Percentiles rank a stretch among this genome's conserved stretches.
phyloP scores from a whole-genome alignment of 306 rosid species.

The Dalbergia cultrata region DNA sequence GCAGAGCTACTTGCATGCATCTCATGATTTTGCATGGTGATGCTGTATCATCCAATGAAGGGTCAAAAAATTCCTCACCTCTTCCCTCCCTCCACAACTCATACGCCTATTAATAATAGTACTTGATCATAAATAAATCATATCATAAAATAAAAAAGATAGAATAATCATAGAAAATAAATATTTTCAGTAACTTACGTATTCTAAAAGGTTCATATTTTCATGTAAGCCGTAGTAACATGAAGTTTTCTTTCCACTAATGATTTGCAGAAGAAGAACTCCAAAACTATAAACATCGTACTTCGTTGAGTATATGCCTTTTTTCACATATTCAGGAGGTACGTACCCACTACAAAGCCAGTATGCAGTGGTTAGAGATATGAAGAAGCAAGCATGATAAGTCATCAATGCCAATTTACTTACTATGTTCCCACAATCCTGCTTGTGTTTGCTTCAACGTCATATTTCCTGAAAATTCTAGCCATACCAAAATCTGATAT shows the following conservation, averaged over 20 bases:
- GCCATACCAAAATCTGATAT: conserved; percentile 84
- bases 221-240: conserved; percentile 55
- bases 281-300: conserved; percentile 57
- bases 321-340: conserved; percentile 68
- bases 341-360: conserved; percentile 63
- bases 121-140: not conserved
- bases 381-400: not conserved
- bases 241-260: conserved; percentile 64
- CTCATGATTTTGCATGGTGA: conserved; percentile 57
- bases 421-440: conserved; percentile 73
- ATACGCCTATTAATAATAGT: conserved; percentile 54
- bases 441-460: conserved; percentile 67
- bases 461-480: conserved; percentile 64
- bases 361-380: conserved; percentile 34
- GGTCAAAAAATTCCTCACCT: conserved; percentile 62
- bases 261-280: conserved; percentile 72
- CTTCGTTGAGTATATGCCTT: conserved; percentile 70
- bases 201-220: conserved; percentile 62
- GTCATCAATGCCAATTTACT: conserved; percentile 36
- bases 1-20: conserved; percentile 73
- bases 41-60: conserved; percentile 59
- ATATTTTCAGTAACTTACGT: conserved; percentile 50
- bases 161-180: not conserved
- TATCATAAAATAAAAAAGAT: not conserved
- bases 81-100: conserved; percentile 60